These are phyloP conservation scores for Pelagomonas calceolata DNA, from an alignment of 108 stramenopile genomes.

Conservation along the genomic window DNA sequence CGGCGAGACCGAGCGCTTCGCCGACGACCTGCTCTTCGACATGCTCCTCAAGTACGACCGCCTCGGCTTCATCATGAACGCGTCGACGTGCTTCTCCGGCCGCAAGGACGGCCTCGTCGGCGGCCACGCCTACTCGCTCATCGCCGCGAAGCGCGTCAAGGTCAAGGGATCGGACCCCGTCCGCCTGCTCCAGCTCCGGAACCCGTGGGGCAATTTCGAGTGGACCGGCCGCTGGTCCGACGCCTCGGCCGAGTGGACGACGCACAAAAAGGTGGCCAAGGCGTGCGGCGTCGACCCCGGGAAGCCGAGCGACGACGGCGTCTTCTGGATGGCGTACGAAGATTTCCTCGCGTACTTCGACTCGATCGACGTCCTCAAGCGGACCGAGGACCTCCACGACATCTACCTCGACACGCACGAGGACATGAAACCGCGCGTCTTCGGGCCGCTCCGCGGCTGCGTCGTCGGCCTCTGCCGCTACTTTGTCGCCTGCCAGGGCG, in stretches of 20 bases:
- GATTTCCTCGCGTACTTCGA: conserved; percentile 62
- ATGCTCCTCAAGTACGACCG: not conserved
- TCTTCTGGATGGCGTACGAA: conserved; percentile 78
- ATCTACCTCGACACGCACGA: not conserved
- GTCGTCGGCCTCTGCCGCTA: not conserved
- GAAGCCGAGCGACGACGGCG: conserved; percentile 59
- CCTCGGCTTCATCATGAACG: not conserved
- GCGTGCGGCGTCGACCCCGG: conserved; percentile 39
- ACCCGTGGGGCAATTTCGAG: conserved; percentile 40
- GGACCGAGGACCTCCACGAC: not conserved
- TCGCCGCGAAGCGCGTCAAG: conserved; percentile 11
- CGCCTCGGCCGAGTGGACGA: conserved; percentile 19
- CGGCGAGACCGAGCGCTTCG: not conserved
- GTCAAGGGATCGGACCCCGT: conserved; percentile 3
- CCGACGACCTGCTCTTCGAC: not conserved
- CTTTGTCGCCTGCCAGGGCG: not conserved
- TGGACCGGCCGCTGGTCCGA: conserved; percentile 43
- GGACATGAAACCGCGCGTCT: not conserved
- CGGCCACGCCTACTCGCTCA: conserved; percentile 21
- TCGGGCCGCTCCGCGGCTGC: not conserved
- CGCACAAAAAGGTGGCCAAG: conserved; percentile 22
- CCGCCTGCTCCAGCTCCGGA: conserved; percentile 26
- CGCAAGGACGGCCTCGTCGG: conserved; percentile 14
- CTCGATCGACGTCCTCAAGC: conserved; percentile 18
- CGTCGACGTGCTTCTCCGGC: not conserved